Percentiles rank a stretch among this genome's conserved stretches.
Evolutionary conservation across 768 basidiomycete genomes (phyloP).

Genomic region (Serendipita sp.): DNA sequence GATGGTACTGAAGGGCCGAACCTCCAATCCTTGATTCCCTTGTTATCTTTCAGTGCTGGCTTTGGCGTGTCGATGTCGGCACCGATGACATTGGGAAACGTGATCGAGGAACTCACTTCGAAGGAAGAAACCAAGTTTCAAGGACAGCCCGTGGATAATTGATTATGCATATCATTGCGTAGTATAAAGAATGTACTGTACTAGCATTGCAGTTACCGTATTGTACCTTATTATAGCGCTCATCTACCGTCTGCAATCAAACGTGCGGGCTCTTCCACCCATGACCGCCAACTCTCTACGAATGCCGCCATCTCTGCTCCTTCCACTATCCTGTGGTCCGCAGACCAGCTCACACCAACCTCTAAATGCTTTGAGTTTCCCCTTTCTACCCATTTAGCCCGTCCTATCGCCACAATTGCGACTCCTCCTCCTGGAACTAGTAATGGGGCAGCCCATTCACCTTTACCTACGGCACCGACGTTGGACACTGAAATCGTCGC

Average conservation of each 20-base stretch:
- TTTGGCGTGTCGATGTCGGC: neutral
- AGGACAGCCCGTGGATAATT: neutral
- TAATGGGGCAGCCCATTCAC: slow-evolving; percentile 54
- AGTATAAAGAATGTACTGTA: neutral
- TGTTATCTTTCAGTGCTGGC: neutral
- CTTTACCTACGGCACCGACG: slow-evolving; percentile 62
- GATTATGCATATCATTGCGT: neutral
- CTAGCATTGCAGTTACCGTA: neutral
- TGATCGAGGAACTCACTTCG: neutral
- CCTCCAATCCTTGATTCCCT: neutral
- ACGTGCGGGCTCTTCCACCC: slow-evolving; percentile 59
- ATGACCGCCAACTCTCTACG: slow-evolving; percentile 68
- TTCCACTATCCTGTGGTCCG: slow-evolving; percentile 76
- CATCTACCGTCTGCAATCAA: slow-evolving; percentile 34
- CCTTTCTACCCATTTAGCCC: slow-evolving; percentile 43
- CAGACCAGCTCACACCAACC: slow-evolving; percentile 63
- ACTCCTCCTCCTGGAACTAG: slow-evolving; percentile 71
- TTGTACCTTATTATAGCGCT: neutral
- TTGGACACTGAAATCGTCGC: slow-evolving; percentile 73
- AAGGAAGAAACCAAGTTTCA: neutral
- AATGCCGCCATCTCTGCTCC: slow-evolving; percentile 82
- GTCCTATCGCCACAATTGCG: slow-evolving; percentile 68
- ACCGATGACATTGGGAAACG: neutral
- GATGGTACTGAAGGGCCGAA: slow-evolving; percentile 5
- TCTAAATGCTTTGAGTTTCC: slow-evolving; percentile 38